These are phyloP conservation scores for Eucalyptus victrix DNA, from an alignment of 345 rosid species.

Conservation along the genomic window DNA sequence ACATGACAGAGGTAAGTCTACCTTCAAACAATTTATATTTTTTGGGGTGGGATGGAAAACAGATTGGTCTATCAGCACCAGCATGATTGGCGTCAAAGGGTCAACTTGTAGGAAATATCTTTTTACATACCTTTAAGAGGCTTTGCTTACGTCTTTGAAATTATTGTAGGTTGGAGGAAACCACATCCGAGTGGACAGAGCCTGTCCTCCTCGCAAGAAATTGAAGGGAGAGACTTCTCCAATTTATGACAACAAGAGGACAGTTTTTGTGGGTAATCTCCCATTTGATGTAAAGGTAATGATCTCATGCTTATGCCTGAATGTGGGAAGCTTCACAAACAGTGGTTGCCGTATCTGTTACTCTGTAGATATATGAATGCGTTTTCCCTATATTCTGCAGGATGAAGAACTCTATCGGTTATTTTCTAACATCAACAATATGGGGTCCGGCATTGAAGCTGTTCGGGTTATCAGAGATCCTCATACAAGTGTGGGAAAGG, in stretches of 20 bases:
- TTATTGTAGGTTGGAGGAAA: conserved; percentile 62
- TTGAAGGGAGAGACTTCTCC: conserved; percentile 47
- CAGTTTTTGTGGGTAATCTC: conserved; percentile 87
- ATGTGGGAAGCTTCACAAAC: neutral
- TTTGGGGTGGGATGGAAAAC: neutral
- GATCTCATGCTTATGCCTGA: neutral
- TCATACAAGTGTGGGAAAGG: conserved; percentile 80
- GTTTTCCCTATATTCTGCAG: conserved; percentile 12
- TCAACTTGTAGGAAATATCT: neutral
- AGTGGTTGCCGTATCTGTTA: neutral
- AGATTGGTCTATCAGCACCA: neutral
- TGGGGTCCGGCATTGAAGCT: conserved; percentile 68
- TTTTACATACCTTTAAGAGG: neutral
- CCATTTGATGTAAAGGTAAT: conserved; percentile 94
- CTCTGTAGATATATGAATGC: neutral
- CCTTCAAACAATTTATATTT: neutral
- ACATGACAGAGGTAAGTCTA: conserved; percentile 82
- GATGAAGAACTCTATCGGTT: conserved; percentile 92
- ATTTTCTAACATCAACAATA: conserved; percentile 43
- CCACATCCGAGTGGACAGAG: conserved; percentile 93
- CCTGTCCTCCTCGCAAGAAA: conserved; percentile 94
- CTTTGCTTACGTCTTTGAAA: neutral
- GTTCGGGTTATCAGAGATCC: conserved; percentile 87
- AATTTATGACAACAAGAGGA: conserved; percentile 72
- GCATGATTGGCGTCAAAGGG: neutral